Percentiles rank a stretch among this genome's conserved stretches.
Conservation (phyloP, 164 flowering plant species). For the Protea cynaroides region DNA sequence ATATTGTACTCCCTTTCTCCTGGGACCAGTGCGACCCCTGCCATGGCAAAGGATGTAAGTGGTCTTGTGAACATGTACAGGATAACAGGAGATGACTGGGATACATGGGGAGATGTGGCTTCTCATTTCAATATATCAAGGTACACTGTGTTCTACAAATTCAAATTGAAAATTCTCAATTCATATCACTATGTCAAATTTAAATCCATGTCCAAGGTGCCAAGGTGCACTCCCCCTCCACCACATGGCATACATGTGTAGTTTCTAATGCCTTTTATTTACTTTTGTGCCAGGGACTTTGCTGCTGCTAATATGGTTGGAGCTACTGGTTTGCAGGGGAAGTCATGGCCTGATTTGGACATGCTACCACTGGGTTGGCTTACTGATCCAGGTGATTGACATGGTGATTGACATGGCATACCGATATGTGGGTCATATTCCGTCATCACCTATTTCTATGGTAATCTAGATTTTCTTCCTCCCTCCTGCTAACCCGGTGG, state of each 20-base stretch:
- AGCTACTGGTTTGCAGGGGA: conserved; percentile 58
- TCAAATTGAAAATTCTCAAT: conserved; percentile 1
- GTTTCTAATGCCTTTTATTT: neutral
- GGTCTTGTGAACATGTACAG: conserved; percentile 80
- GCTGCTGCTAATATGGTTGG: conserved; percentile 65
- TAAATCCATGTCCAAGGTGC: no score
- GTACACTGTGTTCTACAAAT: conserved; percentile 20
- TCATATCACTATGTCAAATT: neutral
- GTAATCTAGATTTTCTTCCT: neutral
- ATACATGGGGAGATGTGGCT: conserved; percentile 69
- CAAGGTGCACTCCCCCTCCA: neutral
- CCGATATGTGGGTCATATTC: neutral
- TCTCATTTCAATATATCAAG: conserved; percentile 76
- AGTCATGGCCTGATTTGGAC: conserved; percentile 92
- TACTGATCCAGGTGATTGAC: conserved; percentile 57
- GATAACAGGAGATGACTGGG: conserved; percentile 95
- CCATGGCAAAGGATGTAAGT: conserved; percentile 59
- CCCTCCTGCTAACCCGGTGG: neutral
- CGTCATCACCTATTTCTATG: neutral
- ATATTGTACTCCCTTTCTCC: conserved; percentile 84
- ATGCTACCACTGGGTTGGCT: conserved; percentile 96
- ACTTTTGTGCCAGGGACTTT: conserved; percentile 50
- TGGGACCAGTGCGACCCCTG: conserved; percentile 75
- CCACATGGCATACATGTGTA: neutral
- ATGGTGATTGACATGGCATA: conserved; percentile 27